Base-by-base conservation (phyloP, 306 rosid genomes). In the Quercus ilex region DNA sequence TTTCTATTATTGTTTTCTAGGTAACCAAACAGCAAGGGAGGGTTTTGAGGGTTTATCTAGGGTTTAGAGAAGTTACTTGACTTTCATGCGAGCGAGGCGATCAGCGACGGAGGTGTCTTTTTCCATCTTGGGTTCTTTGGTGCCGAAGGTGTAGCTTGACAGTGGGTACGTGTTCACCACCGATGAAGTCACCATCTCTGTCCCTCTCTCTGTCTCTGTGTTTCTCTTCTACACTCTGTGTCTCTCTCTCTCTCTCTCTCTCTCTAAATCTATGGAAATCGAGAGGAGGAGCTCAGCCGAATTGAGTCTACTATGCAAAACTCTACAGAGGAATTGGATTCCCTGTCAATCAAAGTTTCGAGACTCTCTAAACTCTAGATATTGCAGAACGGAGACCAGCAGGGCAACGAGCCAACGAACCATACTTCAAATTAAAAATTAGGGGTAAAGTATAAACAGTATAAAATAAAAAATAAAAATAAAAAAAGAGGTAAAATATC, bases 31-130 rank as follows among this genome's bases (percentile, higher is more conserved):
- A 21, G 25, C 46, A 38, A 38, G 46, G 0, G 46, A 0, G 46
- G 46, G 10, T 0, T 7, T 38, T 38, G 43, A 7, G 51, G 64
- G 31, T 18, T 41, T 68, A 59, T 78, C 83, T 88, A 90, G 97
- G 94, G 94, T 87, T 80, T 77, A 3, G 13, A 23, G 62, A 20
- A 71, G 55, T 13, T 59, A 93, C 99, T 95, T 96, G 96, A 96
- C 89, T 93, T 96, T 96, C 99, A 96, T 96, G 23, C 99, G 98
- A 79, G 99, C 99, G 4, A 96, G 98, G 73, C 99, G 98, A 90
- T 96, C 99, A 5, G 99, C 99, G 68, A 96, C 99, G 69, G 99
- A 96, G 80, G 99, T 96, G 73, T 96, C 99, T 82, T 96, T 96
- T 91, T 96, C 99, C 94, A 96, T 91, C 89, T 96, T 96, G 59